Percentiles rank a stretch among this genome's conserved stretches.
phyloP scores from a whole-genome alignment of 345 rosid genomes.

The Citrus inodora region DNA sequence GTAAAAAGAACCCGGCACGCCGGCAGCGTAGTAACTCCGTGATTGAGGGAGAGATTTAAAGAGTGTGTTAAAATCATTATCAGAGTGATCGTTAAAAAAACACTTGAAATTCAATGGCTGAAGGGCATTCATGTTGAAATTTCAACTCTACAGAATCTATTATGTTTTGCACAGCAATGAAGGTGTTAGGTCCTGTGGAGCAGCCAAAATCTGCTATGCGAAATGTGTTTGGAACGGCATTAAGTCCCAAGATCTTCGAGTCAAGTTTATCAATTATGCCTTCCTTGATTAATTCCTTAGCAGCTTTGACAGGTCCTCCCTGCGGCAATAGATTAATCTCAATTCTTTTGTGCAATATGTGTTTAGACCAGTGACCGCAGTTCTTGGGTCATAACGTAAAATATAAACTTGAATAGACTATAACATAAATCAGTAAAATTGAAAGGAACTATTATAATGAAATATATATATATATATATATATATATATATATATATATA shows the following conservation, averaged over 20 bases:
- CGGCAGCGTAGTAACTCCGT: slow-evolving; percentile 9
- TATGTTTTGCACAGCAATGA: slow-evolving; percentile 22
- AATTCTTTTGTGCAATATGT: no score
- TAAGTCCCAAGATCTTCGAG: background rate
- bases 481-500: no score
- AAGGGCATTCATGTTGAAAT: background rate
- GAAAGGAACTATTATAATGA: no score
- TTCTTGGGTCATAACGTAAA: no score
- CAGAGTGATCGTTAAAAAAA: slow-evolving; percentile 21
- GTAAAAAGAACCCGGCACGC: slow-evolving; percentile 37
- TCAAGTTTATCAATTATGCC: slow-evolving; percentile 22
- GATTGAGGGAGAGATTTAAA: slow-evolving; percentile 18
- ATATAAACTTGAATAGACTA: no score
- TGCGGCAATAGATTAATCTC: background rate
- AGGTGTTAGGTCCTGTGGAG: slow-evolving; percentile 32
- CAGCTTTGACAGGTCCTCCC: background rate
- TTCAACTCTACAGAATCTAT: slow-evolving; percentile 20
- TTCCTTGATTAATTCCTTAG: slow-evolving; percentile 15
- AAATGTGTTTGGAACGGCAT: slow-evolving; percentile 1
- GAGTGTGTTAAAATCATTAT: slow-evolving; percentile 28
- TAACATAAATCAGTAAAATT: no score
- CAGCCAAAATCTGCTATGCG: slow-evolving; percentile 31
- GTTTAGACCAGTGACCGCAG: no score
- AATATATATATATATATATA: no score
- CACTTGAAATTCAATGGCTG: slow-evolving; percentile 15